Evolutionary conservation across 176 grass and related monocot genomes (phyloP).

Genomic region (Pontederia paniculata): DNA sequence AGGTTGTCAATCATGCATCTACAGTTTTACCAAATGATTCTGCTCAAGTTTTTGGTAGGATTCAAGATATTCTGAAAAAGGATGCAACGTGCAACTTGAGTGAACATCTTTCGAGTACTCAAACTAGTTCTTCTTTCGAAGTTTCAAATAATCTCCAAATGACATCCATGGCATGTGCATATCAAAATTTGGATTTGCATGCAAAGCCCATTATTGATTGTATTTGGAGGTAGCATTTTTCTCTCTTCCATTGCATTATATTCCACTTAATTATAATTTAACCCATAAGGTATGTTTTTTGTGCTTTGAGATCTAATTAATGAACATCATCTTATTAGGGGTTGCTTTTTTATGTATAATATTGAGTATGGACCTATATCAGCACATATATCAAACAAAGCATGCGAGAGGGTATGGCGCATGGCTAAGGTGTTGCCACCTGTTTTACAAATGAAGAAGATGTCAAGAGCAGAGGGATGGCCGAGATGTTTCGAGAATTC

Average conservation of each 20-base stretch:
- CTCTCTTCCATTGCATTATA: neutral
- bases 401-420: conserved; percentile 36
- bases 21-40: neutral
- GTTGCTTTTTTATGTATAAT: conserved; percentile 35
- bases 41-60: too few relatives aligned
- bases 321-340: conserved; percentile 28
- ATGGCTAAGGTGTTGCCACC: conserved; percentile 27
- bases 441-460: conserved; percentile 29
- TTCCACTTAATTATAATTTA: too few relatives aligned
- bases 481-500: conserved; percentile 43
- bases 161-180: too few relatives aligned
- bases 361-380: conserved; percentile 22
- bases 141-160: too few relatives aligned
- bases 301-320: neutral
- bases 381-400: conserved; percentile 51
- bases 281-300: too few relatives aligned
- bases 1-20: neutral
- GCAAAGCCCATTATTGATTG: neutral
- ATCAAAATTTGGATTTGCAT: neutral
- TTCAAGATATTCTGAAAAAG: too few relatives aligned
- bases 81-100: too few relatives aligned
- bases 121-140: too few relatives aligned
- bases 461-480: conserved; percentile 37
- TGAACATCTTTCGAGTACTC: too few relatives aligned
- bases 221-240: conserved; percentile 16